phyloP scores from a whole-genome alignment of 306 rosid species.

The Vicia sativa region DNA sequence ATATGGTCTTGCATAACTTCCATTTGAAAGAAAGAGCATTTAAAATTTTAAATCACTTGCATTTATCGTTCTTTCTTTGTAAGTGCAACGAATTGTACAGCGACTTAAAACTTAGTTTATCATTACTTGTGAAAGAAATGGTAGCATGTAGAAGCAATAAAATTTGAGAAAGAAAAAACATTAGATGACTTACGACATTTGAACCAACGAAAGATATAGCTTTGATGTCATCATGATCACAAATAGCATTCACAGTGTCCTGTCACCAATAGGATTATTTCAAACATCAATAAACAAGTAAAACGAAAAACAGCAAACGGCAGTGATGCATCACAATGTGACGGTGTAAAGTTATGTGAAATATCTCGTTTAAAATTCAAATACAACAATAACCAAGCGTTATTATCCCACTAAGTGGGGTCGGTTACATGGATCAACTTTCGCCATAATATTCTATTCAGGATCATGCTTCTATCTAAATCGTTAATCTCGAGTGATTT shows the following conservation, averaged over 20 bases:
- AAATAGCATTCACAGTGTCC: conserved; percentile 92
- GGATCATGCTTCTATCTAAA: no score
- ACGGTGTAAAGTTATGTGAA: conserved; percentile 15
- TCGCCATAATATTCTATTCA: no score
- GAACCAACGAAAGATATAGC: conserved; percentile 97
- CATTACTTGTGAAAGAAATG: conserved; percentile 21
- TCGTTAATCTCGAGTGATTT: no score
- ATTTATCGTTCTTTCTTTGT: background rate
- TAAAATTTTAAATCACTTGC: conserved; percentile 9
- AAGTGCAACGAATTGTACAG: conserved; percentile 11
- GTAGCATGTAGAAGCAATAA: conserved; percentile 12
- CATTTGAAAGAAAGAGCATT: conserved; percentile 11
- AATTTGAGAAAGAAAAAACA: conserved; percentile 1
- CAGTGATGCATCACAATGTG: background rate
- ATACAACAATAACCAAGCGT: no score
- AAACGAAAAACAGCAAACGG: conserved; percentile 7
- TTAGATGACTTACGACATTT: conserved; percentile 68
- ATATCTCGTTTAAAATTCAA: conserved; percentile 15
- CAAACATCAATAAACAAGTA: conserved; percentile 32
- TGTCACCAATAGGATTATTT: conserved; percentile 46
- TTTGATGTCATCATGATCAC: conserved; percentile 82
- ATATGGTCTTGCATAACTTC: background rate
- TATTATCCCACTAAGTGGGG: no score
- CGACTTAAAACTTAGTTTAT: background rate
- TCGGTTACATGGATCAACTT: no score